Percentiles rank a stretch among this genome's conserved stretches.
Conservation (phyloP, 768 basidiomycete genomes). For the Mycena olivaceomarginata region DNA sequence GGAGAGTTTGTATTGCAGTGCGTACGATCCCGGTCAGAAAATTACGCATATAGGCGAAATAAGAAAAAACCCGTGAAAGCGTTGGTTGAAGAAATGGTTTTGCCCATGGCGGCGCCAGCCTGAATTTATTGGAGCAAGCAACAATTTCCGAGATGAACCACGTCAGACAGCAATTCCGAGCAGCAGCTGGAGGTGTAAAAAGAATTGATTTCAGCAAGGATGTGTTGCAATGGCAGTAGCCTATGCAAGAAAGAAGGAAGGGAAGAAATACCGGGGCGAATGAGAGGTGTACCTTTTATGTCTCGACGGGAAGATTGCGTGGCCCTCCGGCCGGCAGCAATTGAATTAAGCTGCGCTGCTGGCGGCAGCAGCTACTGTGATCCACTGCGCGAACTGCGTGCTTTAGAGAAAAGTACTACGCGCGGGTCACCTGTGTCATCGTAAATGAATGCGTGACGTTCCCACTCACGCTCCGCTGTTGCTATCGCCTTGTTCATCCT, state of each 20-base stretch:
- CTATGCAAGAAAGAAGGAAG: background rate
- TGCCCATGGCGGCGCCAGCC: no score
- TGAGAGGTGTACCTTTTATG: background rate
- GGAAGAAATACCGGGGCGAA: no score
- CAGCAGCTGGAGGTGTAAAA: background rate
- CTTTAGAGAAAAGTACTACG: no score
- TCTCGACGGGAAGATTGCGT: background rate
- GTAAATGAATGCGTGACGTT: no score
- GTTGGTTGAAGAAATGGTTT: background rate
- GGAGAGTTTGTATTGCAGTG: background rate
- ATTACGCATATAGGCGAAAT: background rate
- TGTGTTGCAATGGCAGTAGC: background rate
- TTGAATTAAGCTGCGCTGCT: background rate
- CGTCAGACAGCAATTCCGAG: background rate
- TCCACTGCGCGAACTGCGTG: background rate
- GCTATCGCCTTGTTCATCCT: no score
- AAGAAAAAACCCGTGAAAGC: background rate
- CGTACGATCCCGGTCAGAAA: background rate
- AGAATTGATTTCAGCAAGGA: background rate
- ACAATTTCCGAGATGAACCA: background rate
- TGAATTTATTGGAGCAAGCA: no score
- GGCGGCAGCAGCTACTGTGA: constrained; percentile 3
- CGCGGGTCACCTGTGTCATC: no score
- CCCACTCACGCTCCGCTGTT: no score
- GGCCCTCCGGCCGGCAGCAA: constrained; percentile 1